phyloP scores from a whole-genome alignment of 495 filamentous ascomycete species.

The Penicillium argentinense region DNA sequence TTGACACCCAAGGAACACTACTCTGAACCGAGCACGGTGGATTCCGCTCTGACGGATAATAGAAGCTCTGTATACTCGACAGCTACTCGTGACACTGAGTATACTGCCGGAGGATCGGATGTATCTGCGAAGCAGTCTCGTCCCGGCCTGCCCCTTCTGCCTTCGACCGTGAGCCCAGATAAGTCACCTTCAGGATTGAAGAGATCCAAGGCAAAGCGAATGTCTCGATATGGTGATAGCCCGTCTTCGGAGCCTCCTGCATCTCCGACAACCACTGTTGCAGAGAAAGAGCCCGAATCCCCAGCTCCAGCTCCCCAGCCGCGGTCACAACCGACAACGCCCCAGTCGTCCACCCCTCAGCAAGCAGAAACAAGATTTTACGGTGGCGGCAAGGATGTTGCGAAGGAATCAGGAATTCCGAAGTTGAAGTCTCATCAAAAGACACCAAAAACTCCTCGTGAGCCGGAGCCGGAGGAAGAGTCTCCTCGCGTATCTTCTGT shows the following conservation, averaged over 20 bases:
- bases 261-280: conserved; percentile 17
- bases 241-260: conserved; percentile 30
- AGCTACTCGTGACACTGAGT: conserved; percentile 41
- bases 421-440: conserved; percentile 26
- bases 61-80: conserved; percentile 34
- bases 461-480: conserved; percentile 23
- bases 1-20: conserved; percentile 32
- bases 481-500: conserved; percentile 56
- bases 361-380: conserved; percentile 21
- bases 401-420: conserved; percentile 7
- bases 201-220: conserved; percentile 55
- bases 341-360: neutral
- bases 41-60: conserved; percentile 32
- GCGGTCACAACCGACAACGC: neutral
- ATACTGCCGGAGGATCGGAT: conserved; percentile 28
- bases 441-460: conserved; percentile 24
- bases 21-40: conserved; percentile 41
- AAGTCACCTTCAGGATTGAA: conserved; percentile 45
- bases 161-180: conserved; percentile 29
- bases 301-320: conserved; percentile 3
- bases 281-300: conserved; percentile 5
- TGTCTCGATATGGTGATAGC: conserved; percentile 44
- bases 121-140: conserved; percentile 20
- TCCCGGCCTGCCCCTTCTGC: conserved; percentile 24
- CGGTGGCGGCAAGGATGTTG: conserved; percentile 17